Evolutionary conservation across 495 filamentous ascomycete genomes (phyloP).

Genomic region (Penicillium macrosclerotiorum): DNA sequence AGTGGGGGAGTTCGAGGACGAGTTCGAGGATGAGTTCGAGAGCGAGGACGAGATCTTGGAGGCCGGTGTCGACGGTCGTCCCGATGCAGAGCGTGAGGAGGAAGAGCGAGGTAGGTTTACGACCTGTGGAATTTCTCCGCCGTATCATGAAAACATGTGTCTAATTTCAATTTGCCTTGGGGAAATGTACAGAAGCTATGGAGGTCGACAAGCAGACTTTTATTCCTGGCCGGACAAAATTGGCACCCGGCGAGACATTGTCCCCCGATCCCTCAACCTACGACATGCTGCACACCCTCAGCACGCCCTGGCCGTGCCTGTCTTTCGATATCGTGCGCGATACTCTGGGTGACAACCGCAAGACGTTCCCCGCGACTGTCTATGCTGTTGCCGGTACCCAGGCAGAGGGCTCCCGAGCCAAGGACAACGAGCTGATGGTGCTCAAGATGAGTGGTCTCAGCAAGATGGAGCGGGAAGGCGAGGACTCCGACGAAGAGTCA

Average conservation of each 20-base stretch:
- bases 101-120: slow-evolving; percentile 62
- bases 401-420: slow-evolving; percentile 67
- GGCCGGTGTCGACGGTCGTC: slow-evolving; percentile 87
- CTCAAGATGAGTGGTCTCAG: slow-evolving; percentile 92
- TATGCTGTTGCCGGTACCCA: slow-evolving; percentile 95
- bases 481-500: slow-evolving; percentile 72
- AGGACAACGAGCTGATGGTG: slow-evolving; percentile 89
- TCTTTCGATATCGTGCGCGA: slow-evolving; percentile 93
- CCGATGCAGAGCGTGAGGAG: slow-evolving; percentile 87
- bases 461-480: slow-evolving; percentile 74
- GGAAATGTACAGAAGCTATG: slow-evolving; percentile 62
- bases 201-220: slow-evolving; percentile 90
- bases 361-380: slow-evolving; percentile 85
- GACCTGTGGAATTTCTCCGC: neutral
- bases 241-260: slow-evolving; percentile 84
- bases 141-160: neutral
- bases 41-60: slow-evolving; percentile 95
- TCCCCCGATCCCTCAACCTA: slow-evolving; percentile 89
- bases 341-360: slow-evolving; percentile 83
- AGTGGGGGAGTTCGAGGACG: slow-evolving; percentile 89
- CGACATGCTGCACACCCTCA: slow-evolving; percentile 91
- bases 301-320: slow-evolving; percentile 91
- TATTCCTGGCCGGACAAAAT: slow-evolving; percentile 84
- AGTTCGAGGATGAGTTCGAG: slow-evolving; percentile 95
- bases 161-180: slow-evolving; percentile 8